phyloP scores from a whole-genome alignment of 345 rosid species.

The Hypericum androsaemum region DNA sequence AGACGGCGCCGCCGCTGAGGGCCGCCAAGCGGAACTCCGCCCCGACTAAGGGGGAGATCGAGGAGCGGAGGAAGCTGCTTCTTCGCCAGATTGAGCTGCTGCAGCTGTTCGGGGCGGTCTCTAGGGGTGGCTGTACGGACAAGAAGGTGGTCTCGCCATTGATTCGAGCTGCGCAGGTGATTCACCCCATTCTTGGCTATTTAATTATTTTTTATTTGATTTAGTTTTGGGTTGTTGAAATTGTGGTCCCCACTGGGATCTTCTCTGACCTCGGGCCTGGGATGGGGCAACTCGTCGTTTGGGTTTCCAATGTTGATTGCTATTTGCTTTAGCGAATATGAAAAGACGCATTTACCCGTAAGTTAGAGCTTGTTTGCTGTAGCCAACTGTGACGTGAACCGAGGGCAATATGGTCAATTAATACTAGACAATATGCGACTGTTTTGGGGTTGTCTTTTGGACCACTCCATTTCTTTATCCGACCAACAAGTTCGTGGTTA shows the following conservation, averaged over 20 bases:
- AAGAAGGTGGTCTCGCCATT: slow-evolving; percentile 42
- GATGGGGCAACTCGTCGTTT: no score
- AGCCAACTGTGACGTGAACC: no score
- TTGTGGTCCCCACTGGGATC: not conserved
- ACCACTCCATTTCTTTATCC: no score
- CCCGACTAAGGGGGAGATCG: slow-evolving; percentile 18
- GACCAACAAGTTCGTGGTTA: no score
- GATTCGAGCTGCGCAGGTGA: slow-evolving; percentile 50
- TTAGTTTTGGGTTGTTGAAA: not conserved
- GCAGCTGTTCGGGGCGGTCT: slow-evolving; percentile 53
- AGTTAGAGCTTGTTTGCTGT: no score
- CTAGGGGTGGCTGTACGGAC: slow-evolving; percentile 20
- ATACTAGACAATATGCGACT: no score
- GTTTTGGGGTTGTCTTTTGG: no score
- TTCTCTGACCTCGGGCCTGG: not conserved
- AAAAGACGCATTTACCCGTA: no score
- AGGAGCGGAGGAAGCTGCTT: slow-evolving; percentile 41
- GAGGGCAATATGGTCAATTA: no score
- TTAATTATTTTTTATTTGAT: not conserved
- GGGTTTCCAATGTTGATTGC: no score
- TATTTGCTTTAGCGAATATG: no score
- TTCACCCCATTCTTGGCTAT: not conserved
- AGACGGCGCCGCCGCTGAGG: slow-evolving; percentile 8
- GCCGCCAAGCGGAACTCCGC: slow-evolving; percentile 15
- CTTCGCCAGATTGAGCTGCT: slow-evolving; percentile 63